A percentile compares a stretch with the other conserved stretches of the same genome.
These are phyloP conservation scores for Chernovozyma aurita DNA, from an alignment of 1,139 yeast genomes.

Conservation along the genomic window DNA sequence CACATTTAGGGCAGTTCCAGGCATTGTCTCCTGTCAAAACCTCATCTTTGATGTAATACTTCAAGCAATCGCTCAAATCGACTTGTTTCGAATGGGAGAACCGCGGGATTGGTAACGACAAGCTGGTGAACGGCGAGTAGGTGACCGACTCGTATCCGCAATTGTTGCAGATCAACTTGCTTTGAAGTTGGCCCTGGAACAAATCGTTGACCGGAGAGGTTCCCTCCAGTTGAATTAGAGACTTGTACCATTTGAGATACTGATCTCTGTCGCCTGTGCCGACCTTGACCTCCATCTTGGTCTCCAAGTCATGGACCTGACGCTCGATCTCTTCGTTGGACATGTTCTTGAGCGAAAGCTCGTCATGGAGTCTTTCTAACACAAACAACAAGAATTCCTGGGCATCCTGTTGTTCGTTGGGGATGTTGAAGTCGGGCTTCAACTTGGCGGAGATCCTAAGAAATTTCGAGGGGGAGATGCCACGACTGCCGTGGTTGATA, in stretches of 20 bases:
- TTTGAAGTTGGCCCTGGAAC: constrained; percentile 67
- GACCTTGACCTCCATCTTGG: constrained; percentile 31
- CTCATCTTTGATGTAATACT: constrained; percentile 66
- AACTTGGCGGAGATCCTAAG: constrained; percentile 48
- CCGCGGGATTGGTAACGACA: constrained; percentile 66
- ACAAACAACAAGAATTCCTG: constrained; percentile 68
- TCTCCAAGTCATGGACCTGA: constrained; percentile 9
- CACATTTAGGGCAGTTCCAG: constrained; percentile 74
- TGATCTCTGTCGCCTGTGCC: constrained; percentile 37
- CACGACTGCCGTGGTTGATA: constrained; percentile 52
- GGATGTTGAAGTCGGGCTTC: constrained; percentile 64
- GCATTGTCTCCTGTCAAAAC: constrained; percentile 67
- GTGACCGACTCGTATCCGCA: constrained; percentile 59
- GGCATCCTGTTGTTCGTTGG: constrained; percentile 74
- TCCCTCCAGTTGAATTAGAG: constrained; percentile 51
- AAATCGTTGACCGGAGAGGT: constrained; percentile 60
- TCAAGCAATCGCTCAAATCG: constrained; percentile 58
- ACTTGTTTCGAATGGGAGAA: constrained; percentile 27
- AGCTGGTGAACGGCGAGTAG: constrained; percentile 57
- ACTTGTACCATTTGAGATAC: constrained; percentile 57
- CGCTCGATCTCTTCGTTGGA: constrained; percentile 5
- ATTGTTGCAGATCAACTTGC: constrained; percentile 54
- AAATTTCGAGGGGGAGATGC: constrained; percentile 63
- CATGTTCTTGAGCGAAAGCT: constrained; percentile 38
- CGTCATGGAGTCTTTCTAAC: constrained; percentile 68